Base-by-base conservation (phyloP, 2,329 filamentous ascomycete species). In the Furcasterigmium furcatum region DNA sequence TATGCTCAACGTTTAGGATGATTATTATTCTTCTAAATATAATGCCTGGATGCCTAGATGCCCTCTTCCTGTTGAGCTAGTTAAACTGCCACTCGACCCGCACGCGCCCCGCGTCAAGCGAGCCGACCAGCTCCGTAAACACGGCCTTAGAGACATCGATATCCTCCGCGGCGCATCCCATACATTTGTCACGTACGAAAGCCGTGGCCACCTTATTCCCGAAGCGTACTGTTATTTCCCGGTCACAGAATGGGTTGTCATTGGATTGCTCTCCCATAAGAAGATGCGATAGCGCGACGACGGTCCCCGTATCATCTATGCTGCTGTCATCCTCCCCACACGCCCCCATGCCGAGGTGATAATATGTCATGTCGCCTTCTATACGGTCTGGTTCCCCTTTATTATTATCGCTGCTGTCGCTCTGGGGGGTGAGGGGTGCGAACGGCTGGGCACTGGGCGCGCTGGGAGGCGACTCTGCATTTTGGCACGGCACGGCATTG, bases 281-380 rank as follows among this genome's bases (percentile, higher is more conserved):
- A 12, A 46, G 16, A 12, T 49, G 38, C 5, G 47, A 51, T 6
- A 49, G 34, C 2, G 49, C 49, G 6, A 51, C 49, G 25, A 21
- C 20, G 25, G 29, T 42, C 5, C 4, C 13, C 2, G 45, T 35
- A 24, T 40, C 18, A 39, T 43, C 41, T 10, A 20, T 18, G 10
- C 46, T 44, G 12, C 21, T 25, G 24, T 51, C 32, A 9, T 19
- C 18, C 13, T 20, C 12, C 9, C 46, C 46, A 14, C 49, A 51
- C 9, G 49, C 41, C 7, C 49, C 49, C 8, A 47, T n/a, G 2
- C 22, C 44, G 13, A 47, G 49, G 19, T 27, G 38, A 34, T 40
- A 51, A 44, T 41, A 49, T 21, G 46, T 51, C 30, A 48, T 43
- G 21, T 46, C 41, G 13, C 49, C 46, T 16, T 39, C 38, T 5